phyloP scores from a whole-genome alignment of 805 yeast genomes.

The Saturnispora mendoncae region DNA sequence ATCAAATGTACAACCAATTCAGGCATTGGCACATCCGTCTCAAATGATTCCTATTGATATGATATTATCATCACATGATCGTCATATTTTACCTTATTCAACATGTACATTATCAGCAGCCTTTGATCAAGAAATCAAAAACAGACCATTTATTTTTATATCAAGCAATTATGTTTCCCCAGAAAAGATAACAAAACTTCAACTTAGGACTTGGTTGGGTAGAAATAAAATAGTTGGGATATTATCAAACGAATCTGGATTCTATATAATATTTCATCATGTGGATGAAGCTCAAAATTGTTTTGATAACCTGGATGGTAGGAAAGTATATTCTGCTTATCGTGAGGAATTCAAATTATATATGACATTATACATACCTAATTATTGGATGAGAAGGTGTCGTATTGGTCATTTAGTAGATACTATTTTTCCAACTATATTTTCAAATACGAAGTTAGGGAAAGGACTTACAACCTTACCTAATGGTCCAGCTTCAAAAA shows the following conservation, averaged over 20 bases:
- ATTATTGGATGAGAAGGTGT: constrained; percentile 27
- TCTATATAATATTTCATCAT: constrained; percentile 60
- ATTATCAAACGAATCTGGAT: constrained; percentile 54
- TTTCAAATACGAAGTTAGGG: background rate
- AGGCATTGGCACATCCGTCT: constrained; percentile 1
- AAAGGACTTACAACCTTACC: background rate
- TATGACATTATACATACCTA: constrained; percentile 53
- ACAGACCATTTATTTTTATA: constrained; percentile 51
- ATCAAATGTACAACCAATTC: background rate
- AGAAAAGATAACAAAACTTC: constrained; percentile 40
- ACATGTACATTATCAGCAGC: constrained; percentile 37
- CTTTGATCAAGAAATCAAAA: constrained; percentile 40
- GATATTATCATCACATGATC: constrained; percentile 24
- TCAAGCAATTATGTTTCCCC: constrained; percentile 42
- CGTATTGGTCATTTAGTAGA: constrained; percentile 22
- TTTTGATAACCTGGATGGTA: constrained; percentile 53
- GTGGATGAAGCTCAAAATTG: constrained; percentile 51
- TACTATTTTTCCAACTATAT: constrained; percentile 3
- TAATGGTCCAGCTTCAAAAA: background rate
- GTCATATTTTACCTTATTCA: constrained; percentile 25
- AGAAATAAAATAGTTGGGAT: constrained; percentile 61
- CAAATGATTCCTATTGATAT: constrained; percentile 5
- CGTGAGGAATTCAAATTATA: constrained; percentile 35
- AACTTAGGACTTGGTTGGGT: constrained; percentile 49
- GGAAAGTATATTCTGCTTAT: constrained; percentile 27